Base-by-base conservation (phyloP, 805 yeast species). In the Spathaspora passalidarum region DNA sequence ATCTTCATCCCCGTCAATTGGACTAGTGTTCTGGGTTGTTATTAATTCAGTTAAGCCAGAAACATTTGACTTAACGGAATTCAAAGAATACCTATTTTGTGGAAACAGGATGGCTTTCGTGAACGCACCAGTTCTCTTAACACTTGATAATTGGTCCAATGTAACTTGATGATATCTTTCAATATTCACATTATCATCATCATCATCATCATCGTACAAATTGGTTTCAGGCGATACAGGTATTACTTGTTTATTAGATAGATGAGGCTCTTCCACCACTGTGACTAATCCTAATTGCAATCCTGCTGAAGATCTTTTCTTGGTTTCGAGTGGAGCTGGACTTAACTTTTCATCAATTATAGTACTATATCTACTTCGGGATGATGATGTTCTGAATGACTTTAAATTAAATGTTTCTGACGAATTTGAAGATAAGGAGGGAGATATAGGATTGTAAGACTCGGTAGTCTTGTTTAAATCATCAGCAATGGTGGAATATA, bases 11-110 rank as follows among this genome's bases (percentile, higher is more conserved):
- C 25, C 44, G 4, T 58, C 63, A 13, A 60, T 68, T 32, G 56
- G 61, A 7, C 67, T 66, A 40, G 52, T 84, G 56, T 51, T 76
- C 54, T 56, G 75, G 61, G 64, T 73, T 73, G 56, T 76, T 58
- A 43, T 76, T 53, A 42, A 76, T 68, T 50, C 82, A 63, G 63
- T 80, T 56, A 49, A 62, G 63, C 65, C 85, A 66, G 59, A 73
- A 53, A 46, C 61, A 56, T 49, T 86, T 47, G 65, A 85, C 63
- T 54, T 76, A 70, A 49, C 72, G 45, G 60, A 86, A 57, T 42
- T 78, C 70, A 69, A 50, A 7, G 88, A 79, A 47, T 78, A 81
- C 39, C 83, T 76, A 46, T 79, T 84, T 14, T 76, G 34, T 13
- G 10, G 14, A 10, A 29, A 29, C 34, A 13, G 45, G 29, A 53